Evolutionary conservation across 2,329 filamentous ascomycete genomes (phyloP), one percentile per base, ranked within the genome.

Genomic region (Aplosporella prunicola): DNA sequence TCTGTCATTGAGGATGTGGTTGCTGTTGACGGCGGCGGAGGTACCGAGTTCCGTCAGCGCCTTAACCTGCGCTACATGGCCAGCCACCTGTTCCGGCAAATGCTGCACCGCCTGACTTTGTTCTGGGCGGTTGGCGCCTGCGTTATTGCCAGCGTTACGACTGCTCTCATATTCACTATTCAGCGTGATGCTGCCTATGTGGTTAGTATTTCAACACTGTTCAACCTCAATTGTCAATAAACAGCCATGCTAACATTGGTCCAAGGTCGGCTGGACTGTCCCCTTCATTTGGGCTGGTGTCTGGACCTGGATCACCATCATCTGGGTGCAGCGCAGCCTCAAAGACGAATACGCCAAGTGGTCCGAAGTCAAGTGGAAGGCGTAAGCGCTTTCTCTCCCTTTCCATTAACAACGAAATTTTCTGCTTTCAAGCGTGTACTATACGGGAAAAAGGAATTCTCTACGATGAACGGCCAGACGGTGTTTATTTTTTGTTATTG

Each of bases 1-100:
- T 62, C 61, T 6, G 59, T 73, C 44, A 69, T 74, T 44, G 70
- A 74, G 42, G 70, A 74, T 45, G 57, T 74, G 17, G 61, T 64
- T 27, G 68, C 68, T 3, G 69, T 72, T 4, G 69, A 74, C 42
- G 70, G 70, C 5, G 62, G 57, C 10, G 70, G 69, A 15, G 67
- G 67, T 5, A 72, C 68, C 5, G 65, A 66, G 38, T 74, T 67
- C 55, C 60, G 70, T 27, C 65, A 71, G 46, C 52, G 64, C 3
- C 55, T 74, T 22, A 71, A 72, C 47, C 51, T 62, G 24, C 58
- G 70, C 23, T 73, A 73, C 49, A 64, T 69, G 51, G 66, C 69
- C 3, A 69, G 65, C 49, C 67, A 71, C 48, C 55, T 62, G 15
- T 74, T 74, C 54, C 61, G 70, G 20, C 58, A 63, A 43, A 71